Evolutionary conservation across 306 rosid genomes (phyloP).

Genomic region (Vigna unguiculata): DNA sequence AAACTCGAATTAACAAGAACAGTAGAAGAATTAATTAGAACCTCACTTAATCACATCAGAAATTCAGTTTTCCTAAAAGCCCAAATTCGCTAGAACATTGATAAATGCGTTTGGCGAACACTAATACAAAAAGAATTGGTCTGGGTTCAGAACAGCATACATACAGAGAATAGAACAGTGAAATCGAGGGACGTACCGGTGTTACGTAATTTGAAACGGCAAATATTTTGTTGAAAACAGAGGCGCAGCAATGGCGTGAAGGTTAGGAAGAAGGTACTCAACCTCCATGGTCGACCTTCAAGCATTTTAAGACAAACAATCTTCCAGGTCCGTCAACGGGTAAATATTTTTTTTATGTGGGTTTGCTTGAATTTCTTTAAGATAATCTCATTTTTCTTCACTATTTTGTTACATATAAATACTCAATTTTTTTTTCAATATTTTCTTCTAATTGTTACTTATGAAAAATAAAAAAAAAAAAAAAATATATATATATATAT

Average conservation of each 20-base stretch:
- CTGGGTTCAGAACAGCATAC: not conserved
- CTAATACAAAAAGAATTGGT: not conserved
- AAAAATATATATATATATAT: no score
- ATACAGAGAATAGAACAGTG: not conserved
- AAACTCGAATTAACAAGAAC: not conserved
- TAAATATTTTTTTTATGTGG: no score
- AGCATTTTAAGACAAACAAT: no score
- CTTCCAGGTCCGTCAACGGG: no score
- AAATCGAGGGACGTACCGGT: not conserved
- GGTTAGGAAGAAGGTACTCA: not conserved
- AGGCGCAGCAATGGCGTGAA: not conserved
- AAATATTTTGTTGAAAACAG: not conserved
- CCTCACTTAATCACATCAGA: not conserved
- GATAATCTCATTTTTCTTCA: no score
- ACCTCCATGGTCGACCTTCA: not conserved
- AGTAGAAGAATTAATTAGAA: not conserved
- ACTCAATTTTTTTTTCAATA: no score
- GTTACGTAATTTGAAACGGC: not conserved
- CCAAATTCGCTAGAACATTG: not conserved
- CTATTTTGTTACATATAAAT: no score
- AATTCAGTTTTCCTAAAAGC: not conserved
- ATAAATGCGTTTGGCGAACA: not conserved
- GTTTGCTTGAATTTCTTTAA: no score
- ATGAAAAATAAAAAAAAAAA: no score
- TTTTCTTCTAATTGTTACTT: no score